These are phyloP conservation scores for Apiospora malaysiana DNA, from an alignment of 2,329 filamentous ascomycete species.

Conservation along the genomic window DNA sequence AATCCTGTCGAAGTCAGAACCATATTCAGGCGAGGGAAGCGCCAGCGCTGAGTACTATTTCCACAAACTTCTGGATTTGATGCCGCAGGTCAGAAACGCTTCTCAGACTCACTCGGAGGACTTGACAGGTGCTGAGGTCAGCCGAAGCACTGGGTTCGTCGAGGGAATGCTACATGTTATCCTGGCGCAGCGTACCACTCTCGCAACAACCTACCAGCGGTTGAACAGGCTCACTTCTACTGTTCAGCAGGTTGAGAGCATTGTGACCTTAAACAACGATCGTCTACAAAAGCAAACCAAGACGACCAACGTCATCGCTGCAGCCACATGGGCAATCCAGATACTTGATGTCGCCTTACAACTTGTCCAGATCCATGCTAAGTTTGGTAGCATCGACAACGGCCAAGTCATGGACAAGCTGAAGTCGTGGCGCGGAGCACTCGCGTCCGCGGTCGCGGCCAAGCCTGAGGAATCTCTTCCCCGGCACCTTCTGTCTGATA, in stretches of 20 bases:
- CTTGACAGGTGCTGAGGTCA: conserved; percentile 79
- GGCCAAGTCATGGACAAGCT: conserved; percentile 51
- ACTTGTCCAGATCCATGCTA: conserved; percentile 70
- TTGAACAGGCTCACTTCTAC: conserved; percentile 46
- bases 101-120: conserved; percentile 82
- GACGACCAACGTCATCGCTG: conserved; percentile 35
- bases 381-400: conserved; percentile 62
- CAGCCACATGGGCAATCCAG: conserved; percentile 67
- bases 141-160: conserved; percentile 80
- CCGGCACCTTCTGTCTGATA: conserved; percentile 51
- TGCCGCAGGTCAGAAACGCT: conserved; percentile 70
- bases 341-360: conserved; percentile 68
- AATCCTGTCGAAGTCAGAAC: conserved; percentile 66
- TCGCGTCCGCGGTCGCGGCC: conserved; percentile 50
- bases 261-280: conserved; percentile 38
- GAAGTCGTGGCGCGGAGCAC: conserved; percentile 53
- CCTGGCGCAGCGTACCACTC: conserved; percentile 62
- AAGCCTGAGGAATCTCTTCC: conserved; percentile 56
- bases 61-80: conserved; percentile 78
- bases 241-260: conserved; percentile 43
- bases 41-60: conserved; percentile 72
- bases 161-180: conserved; percentile 80
- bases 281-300: conserved; percentile 28
- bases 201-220: conserved; percentile 48
- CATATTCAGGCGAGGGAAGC: conserved; percentile 42